These are phyloP conservation scores for Morella rubra DNA, from an alignment of 306 rosid species.

Conservation along the genomic window DNA sequence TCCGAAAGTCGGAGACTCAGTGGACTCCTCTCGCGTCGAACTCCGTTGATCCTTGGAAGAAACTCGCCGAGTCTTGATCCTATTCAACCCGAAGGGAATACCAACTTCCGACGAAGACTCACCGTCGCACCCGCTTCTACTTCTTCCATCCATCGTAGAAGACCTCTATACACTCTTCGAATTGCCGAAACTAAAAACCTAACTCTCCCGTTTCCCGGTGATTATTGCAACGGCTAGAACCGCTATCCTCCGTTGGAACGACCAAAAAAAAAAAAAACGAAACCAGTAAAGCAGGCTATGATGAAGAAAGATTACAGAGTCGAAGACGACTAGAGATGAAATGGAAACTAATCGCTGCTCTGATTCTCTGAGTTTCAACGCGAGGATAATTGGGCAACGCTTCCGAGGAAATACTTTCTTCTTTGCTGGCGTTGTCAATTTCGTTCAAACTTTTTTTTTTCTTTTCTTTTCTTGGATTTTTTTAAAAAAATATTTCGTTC, in stretches of 20 bases:
- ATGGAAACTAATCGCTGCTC: not conserved
- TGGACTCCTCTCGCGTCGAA: not conserved
- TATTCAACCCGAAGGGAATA: slow-evolving; percentile 10
- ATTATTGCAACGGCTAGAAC: not conserved
- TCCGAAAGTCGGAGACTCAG: slow-evolving; percentile 3
- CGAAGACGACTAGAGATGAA: not conserved
- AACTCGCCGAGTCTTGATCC: slow-evolving; percentile 16
- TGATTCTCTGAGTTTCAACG: not conserved
- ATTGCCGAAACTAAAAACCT: not conserved
- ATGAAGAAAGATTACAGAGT: not conserved
- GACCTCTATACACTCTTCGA: not conserved
- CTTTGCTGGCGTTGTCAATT: not conserved
- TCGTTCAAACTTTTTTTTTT: not conserved
- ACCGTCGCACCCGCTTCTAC: not conserved
- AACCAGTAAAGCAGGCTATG: not conserved
- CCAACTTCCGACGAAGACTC: slow-evolving; percentile 10
- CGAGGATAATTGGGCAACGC: not conserved
- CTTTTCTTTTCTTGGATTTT: not conserved
- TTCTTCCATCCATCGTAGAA: not conserved
- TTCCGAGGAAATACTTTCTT: not conserved
- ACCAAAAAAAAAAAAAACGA: not conserved
- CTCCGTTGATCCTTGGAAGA: not conserved
- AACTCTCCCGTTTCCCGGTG: not conserved
- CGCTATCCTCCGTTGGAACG: not conserved
- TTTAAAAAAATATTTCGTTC: not conserved